A percentile compares a stretch with the other conserved stretches of the same genome.
Evolutionary conservation across 352 stramenopile genomes (phyloP).

Genomic region (Phytophthora hibernalis): DNA sequence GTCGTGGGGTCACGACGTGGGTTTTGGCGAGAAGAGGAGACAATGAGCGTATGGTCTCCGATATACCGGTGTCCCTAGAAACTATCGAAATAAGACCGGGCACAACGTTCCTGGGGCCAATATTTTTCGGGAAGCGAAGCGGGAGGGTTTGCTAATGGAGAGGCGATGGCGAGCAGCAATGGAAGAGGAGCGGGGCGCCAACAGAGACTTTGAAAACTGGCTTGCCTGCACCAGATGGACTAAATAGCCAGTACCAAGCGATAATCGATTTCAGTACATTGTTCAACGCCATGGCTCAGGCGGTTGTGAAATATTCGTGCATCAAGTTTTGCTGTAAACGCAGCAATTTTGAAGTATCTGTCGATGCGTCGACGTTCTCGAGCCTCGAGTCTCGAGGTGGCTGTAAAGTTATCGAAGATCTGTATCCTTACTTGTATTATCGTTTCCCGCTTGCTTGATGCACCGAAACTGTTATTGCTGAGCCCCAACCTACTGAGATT

Average conservation of each 20-base stretch:
- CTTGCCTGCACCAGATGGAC: slow-evolving; percentile 12
- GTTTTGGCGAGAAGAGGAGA: background rate
- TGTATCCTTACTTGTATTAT: no score
- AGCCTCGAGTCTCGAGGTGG: no score
- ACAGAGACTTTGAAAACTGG: slow-evolving; percentile 32
- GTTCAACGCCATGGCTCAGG: no score
- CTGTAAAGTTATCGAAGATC: no score
- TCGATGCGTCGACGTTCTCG: no score
- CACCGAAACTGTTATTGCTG: background rate
- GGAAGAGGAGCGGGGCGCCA: slow-evolving; percentile 13
- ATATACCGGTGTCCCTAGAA: slow-evolving; percentile 7
- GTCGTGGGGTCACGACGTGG: no score
- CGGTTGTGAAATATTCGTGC: no score
- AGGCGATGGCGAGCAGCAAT: slow-evolving; percentile 13
- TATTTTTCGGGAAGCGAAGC: slow-evolving; percentile 20
- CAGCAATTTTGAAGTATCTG: no score
- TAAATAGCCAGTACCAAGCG: background rate
- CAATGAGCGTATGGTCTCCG: slow-evolving; percentile 2
- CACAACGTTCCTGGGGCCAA: slow-evolving; percentile 9
- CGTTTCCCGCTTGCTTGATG: no score
- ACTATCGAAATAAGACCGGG: slow-evolving; percentile 17
- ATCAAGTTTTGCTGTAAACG: no score
- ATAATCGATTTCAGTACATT: background rate
- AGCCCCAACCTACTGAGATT: background rate
- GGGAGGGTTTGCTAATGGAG: slow-evolving; percentile 24